These are phyloP conservation scores for Venturia nashicola DNA, from an alignment of 2,329 filamentous ascomycete genomes.

Conservation along the genomic window DNA sequence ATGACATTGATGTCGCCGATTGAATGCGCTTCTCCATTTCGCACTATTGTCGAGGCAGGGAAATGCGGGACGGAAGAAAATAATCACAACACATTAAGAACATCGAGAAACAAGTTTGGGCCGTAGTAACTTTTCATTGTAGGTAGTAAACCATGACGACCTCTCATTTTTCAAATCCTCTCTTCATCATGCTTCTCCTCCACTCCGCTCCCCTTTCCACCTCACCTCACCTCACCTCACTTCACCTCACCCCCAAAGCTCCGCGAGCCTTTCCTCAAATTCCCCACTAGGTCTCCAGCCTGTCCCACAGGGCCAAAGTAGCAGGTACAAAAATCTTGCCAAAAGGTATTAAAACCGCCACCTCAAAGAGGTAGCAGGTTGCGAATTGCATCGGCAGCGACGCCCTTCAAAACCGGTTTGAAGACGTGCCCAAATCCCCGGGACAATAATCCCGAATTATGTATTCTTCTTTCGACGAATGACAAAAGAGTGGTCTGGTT, in stretches of 20 bases:
- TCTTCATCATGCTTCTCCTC: background rate
- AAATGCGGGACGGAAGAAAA: no score
- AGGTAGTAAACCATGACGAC: background rate
- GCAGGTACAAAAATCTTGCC: background rate
- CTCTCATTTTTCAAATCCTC: background rate
- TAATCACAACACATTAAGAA: no score
- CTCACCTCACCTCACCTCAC: background rate
- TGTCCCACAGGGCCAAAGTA: background rate
- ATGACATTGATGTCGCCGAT: background rate
- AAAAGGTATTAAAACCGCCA: background rate
- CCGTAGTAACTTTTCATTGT: conserved; percentile 1
- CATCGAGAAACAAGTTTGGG: background rate
- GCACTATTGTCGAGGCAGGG: background rate
- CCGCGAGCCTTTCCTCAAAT: background rate
- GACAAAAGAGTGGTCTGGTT: background rate
- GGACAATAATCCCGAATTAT: background rate
- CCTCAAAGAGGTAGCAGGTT: background rate
- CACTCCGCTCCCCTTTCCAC: background rate
- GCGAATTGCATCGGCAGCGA: background rate
- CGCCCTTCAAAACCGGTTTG: background rate
- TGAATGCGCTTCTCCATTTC: background rate
- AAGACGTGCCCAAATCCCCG: background rate
- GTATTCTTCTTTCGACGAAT: background rate
- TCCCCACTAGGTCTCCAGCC: background rate
- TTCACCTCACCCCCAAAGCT: background rate